Evolutionary conservation across 2,329 filamentous ascomycete species (phyloP).

Genomic region (Phialophora expanda): DNA sequence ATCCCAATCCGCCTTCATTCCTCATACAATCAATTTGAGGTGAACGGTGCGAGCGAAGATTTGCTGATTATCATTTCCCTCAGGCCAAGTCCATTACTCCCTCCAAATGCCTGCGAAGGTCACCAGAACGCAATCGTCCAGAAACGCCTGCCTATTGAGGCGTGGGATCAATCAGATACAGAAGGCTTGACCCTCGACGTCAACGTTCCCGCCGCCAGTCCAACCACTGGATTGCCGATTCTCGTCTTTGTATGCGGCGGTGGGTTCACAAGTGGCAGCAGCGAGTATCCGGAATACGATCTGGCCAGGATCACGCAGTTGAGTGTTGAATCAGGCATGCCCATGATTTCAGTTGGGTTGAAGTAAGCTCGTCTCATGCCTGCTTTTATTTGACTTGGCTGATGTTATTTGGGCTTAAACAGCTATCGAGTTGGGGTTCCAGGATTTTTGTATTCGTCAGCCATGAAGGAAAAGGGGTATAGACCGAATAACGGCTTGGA

Average conservation of each 20-base stretch:
- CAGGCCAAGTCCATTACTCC: too few species aligned
- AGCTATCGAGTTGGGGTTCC: background rate
- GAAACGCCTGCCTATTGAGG: too few species aligned
- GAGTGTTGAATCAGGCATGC: background rate
- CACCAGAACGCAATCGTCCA: too few species aligned
- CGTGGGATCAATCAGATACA: too few species aligned
- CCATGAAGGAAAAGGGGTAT: background rate
- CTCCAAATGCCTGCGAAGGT: too few species aligned
- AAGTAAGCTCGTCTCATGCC: slow-evolving; percentile 2
- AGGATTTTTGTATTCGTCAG: background rate
- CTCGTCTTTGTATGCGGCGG: background rate
- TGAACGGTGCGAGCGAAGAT: too few species aligned
- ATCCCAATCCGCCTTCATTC: too few species aligned
- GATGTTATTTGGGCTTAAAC: too few species aligned
- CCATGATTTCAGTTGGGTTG: background rate
- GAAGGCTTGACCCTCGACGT: too few species aligned
- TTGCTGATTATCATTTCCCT: too few species aligned
- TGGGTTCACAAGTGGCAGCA: slow-evolving; percentile 5
- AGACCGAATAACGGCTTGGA: background rate
- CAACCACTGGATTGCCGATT: background rate
- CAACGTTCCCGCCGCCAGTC: too few species aligned
- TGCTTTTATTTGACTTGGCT: background rate
- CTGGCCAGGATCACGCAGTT: background rate
- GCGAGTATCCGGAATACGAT: background rate
- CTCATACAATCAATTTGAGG: too few species aligned